Conservation (phyloP, 2,329 filamentous ascomycete genomes). For the Hypoxylon rubiginosum region DNA sequence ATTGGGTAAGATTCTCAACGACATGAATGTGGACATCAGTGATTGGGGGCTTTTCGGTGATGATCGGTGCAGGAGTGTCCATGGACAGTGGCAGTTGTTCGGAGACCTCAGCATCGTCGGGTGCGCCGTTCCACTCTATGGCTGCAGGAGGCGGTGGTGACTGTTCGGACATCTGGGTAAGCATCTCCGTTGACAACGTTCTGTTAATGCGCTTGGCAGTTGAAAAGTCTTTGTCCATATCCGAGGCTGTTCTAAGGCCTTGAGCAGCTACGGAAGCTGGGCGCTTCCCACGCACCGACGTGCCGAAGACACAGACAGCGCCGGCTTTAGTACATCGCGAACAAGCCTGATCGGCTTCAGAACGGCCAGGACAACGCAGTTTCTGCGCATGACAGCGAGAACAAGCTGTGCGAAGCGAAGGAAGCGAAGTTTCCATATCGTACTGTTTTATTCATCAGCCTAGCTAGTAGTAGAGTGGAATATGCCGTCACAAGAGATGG, state of each 20-base stretch:
- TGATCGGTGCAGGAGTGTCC: neutral
- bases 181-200: neutral
- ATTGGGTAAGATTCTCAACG: constrained; percentile 6
- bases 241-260: constrained; percentile 12
- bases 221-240: constrained; percentile 17
- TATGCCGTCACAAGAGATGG: too few relatives aligned
- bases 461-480: neutral
- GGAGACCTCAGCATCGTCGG: neutral
- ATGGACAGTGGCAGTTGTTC: neutral
- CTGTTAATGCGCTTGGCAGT: constrained; percentile 1
- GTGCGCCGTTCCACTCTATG: neutral
- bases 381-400: neutral
- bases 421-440: neutral
- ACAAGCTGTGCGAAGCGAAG: neutral
- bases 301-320: constrained; percentile 12
- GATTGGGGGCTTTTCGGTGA: neutral
- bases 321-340: constrained; percentile 45
- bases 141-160: neutral
- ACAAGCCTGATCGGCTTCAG: neutral
- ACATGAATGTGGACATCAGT: constrained; percentile 8
- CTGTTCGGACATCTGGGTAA: neutral
- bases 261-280: constrained; percentile 16
- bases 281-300: constrained; percentile 17
- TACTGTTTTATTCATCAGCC: too few relatives aligned
- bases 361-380: neutral